Base-by-base conservation (phyloP, 805 yeast species). In the Schizosaccharomyces octosporus region DNA sequence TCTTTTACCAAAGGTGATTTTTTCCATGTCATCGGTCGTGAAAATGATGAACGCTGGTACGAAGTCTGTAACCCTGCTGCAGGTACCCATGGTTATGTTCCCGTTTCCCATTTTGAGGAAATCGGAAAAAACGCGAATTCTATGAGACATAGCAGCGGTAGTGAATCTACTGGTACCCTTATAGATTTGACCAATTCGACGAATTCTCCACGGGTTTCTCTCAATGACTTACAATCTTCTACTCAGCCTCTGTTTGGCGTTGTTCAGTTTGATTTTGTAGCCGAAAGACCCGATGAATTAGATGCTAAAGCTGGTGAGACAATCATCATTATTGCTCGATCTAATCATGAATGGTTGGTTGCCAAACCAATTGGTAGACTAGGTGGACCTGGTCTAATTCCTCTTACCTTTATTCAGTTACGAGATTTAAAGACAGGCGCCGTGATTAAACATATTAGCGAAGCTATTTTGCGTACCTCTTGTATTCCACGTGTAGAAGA, bases 301-400 rank as follows among this genome's bases (percentile, higher is more conserved):
- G 83, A 84, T 64, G 87, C 90, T 2, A 69, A 72, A 36, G 85
- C 85, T 1, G 97, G 97, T 48, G 99, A 93, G 67, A 84, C 85
- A 67, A 78, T 93, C 64, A 85, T 89, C 39, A 81, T 94, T 13
- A 90, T 96, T 72, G 99, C 99, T 1, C 97, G 90, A 72, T 95
- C 90, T 69, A 88, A 87, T 62, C 85, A 77, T 65, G 99, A 94
- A 73, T 93, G 99, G 99, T 89, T 88, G 67, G 93, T 93, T 63
- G 97, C 97, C 4, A 93, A 93, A 70, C 96, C 96, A 15, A 85
- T 93, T 55, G 94, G 90, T 63, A 76, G 97, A 62, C 75, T 93
- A 48, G 69, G 98, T 31, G 98, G 97, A 0, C 97, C 97, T 0
- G 98, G 99, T 0, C 76, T 93, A 58, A 94, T 93, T 6, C 98